Percentiles rank a stretch among this genome's conserved stretches.
Evolutionary conservation across 2,329 filamentous ascomycete species (phyloP).

Genomic region (Aspergillus sp.): DNA sequence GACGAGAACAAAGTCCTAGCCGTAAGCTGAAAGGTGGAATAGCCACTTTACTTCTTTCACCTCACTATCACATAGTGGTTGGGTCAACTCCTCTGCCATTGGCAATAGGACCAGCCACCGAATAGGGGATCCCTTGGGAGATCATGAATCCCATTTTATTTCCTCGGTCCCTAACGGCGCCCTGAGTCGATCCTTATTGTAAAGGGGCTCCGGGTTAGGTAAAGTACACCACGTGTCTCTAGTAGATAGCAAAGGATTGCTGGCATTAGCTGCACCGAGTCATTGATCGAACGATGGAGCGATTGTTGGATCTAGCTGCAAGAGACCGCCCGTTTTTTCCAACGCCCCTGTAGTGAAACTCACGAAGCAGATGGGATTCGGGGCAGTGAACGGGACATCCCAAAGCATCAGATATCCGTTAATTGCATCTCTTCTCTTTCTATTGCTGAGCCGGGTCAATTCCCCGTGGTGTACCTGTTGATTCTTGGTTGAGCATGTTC

Average conservation of each 20-base stretch:
- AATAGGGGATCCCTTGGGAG: slow-evolving; percentile 16
- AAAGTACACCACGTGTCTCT: slow-evolving; percentile 22
- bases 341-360: slow-evolving; percentile 40
- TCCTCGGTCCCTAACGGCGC: neutral
- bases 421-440: neutral
- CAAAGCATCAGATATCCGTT: neutral
- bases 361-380: slow-evolving; percentile 8
- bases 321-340: slow-evolving; percentile 35
- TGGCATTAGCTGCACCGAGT: neutral
- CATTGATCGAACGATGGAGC: slow-evolving; percentile 2
- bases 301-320: slow-evolving; percentile 31
- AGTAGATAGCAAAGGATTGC: slow-evolving; percentile 5
- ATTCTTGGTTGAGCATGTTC: neutral
- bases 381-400: slow-evolving; percentile 10
- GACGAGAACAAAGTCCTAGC: neutral
- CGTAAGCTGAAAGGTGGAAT: slow-evolving; percentile 6
- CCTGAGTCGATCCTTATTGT: neutral
- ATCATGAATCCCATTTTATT: slow-evolving; percentile 7
- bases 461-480: neutral
- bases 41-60: slow-evolving; percentile 1
- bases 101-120: slow-evolving; percentile 24
- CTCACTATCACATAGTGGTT: slow-evolving; percentile 14
- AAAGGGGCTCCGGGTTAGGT: slow-evolving; percentile 5
- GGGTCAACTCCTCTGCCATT: slow-evolving; percentile 15
- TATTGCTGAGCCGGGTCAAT: neutral